Evolutionary conservation across 1,139 yeast species (phyloP), one percentile per base, ranked within the genome.

Genomic region (Groenewaldozyma sp.): DNA sequence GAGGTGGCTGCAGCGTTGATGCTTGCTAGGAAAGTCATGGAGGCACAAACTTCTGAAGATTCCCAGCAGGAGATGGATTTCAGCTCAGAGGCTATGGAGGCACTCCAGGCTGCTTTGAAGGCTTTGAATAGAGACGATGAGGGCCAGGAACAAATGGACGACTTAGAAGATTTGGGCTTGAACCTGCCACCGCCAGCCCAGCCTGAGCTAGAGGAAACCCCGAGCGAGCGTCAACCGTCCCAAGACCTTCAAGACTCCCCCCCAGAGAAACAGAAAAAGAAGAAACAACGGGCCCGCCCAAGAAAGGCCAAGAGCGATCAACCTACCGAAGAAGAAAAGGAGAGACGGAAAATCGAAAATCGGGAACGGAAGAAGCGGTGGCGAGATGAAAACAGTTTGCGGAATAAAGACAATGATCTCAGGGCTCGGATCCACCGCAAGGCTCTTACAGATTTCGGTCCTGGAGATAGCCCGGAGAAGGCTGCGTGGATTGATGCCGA

Each of bases 291-390:
- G 7, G 24, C 7, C 22, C 20, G 33, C 10, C 20, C 33, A 10
- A 16, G 21, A 4, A 5, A 11, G 21, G 21, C 22, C 31, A 18
- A 18, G 28, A 38, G 37, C 36, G 40, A 44, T 14, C 43, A 45
- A 17, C 39, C 53, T 39, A 51, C 57, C 24, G 49, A 63, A 45
- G 65, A 64, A 37, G 66, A 63, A 22, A 74, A 73, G 45, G 93
- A 82, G 48, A 70, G 77, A 47, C 67, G 76, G 7, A 64, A 84
- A 32, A 57, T 74, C 21, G 94, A 80, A 42, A 87, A 87, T 52
- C 70, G 95, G 37, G 91, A 82, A 46, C 70, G 97, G 29, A 91
- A 91, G 63, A 80, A 87, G 63, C 75, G 77, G 50, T 91, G 97
- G 97, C 74, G 97, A 55, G 91, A 78, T 46, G 79, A 76, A 28